These are phyloP conservation scores for Astrephomene gubernaculifera DNA, from an alignment of 139 green algal species.

Conservation along the genomic window DNA sequence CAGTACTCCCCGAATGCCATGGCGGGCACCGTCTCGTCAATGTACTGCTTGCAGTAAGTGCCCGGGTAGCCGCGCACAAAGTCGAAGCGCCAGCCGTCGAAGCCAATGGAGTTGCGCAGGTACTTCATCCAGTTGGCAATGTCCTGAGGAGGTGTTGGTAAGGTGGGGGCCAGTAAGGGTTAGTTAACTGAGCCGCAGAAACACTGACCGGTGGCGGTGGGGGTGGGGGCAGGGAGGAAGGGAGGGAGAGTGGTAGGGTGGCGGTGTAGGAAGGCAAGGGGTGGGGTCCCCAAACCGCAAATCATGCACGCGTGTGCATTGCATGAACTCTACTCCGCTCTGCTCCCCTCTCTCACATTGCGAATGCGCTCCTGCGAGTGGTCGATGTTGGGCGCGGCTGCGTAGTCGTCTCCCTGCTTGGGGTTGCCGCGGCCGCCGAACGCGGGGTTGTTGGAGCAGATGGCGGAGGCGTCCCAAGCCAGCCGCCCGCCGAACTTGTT, in stretches of 20 bases:
- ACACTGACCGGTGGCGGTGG: no score
- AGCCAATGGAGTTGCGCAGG: constrained; percentile 90
- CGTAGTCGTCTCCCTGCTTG: constrained; percentile 91
- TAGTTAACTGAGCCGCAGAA: no score
- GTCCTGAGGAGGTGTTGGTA: constrained; percentile 67
- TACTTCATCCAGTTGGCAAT: constrained; percentile 90
- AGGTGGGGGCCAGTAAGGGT: not conserved
- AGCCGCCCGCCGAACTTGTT: constrained; percentile 94
- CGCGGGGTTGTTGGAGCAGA: constrained; percentile 88
- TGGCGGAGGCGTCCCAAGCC: constrained; percentile 86
- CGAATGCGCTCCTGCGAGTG: constrained; percentile 88
- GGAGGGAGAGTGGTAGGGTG: no score
- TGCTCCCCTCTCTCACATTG: constrained; percentile 45
- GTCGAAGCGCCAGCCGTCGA: constrained; percentile 96
- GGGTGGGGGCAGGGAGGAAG: no score
- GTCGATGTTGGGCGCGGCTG: constrained; percentile 96
- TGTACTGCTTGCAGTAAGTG: constrained; percentile 76
- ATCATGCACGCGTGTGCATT: no score
- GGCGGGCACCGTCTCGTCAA: constrained; percentile 87
- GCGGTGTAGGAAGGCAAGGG: no score
- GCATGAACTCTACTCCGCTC: not conserved
- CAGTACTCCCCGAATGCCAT: constrained; percentile 97
- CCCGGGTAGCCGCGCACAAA: constrained; percentile 90
- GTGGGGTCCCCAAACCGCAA: no score
- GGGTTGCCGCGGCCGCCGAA: constrained; percentile 86